Conservation (phyloP, 2,329 filamentous ascomycete genomes). For the Periglandula ipomoeae region DNA sequence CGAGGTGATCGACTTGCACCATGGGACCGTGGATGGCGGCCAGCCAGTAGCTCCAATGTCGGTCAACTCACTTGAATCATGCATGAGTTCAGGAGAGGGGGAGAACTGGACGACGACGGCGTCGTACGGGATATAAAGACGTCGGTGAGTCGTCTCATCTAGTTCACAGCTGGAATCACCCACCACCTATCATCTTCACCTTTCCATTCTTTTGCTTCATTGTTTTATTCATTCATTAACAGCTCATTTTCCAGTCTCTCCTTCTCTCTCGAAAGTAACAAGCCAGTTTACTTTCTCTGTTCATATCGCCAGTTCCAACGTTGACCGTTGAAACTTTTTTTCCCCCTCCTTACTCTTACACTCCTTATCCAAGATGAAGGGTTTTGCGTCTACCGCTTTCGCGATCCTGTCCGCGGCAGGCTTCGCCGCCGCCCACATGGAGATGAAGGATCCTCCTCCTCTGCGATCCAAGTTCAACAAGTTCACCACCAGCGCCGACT, state of each 20-base stretch:
- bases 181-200: neutral
- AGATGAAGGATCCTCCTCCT: constrained; percentile 43
- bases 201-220: neutral
- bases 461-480: constrained; percentile 45
- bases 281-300: neutral
- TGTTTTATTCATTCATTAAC: neutral
- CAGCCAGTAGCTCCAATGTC: neutral
- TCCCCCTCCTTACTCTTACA: neutral
- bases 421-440: constrained; percentile 45
- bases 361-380: constrained; percentile 26
- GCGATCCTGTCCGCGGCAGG: constrained; percentile 32
- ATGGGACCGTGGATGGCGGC: neutral
- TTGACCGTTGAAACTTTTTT: neutral
- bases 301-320: neutral
- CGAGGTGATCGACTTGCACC: neutral
- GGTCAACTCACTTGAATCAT: neutral
- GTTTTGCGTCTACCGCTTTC: constrained; percentile 25
- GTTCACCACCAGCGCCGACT: constrained; percentile 48
- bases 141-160: neutral
- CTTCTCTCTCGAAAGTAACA: neutral
- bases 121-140: neutral
- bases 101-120: neutral
- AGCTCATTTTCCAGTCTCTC: neutral
- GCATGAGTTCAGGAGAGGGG: neutral
- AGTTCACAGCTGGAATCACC: neutral